Evolutionary conservation across 768 basidiomycete genomes (phyloP), one percentile per base, ranked within the genome.

Genomic region (Podaxis pistillaris): DNA sequence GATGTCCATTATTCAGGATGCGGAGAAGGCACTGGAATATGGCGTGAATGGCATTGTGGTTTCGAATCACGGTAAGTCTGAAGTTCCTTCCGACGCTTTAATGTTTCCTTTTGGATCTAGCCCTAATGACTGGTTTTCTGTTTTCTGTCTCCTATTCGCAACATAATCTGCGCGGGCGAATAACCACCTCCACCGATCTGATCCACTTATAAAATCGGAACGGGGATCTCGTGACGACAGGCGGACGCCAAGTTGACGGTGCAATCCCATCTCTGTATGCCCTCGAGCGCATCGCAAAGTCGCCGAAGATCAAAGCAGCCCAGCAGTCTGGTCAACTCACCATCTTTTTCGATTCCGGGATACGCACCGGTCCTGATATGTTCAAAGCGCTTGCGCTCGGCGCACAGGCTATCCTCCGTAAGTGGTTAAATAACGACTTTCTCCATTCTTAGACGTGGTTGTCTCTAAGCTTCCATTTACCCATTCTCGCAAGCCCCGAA

Each of bases 341-440:
- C 1, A 74, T 94, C 38, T 75, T 95, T 2, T 92, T 90, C 67
- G 88, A 89, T 69, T 93, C 87, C 56, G 93, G 94, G 6, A 88
- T 95, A 63, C 85, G 94, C 49, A 90, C 88, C 0, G 94, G 91
- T 11, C 84, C 86, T 49, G 94, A 96, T 65, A 84, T 94, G 51
- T 80, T 93, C 73, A 91, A 92, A 72, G 94, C 94, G 0, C 74
- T 95, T 30, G 93, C 93, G 1, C 79, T 96, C 0, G 93, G 94
- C 46, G 94, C 94, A 7, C 88, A 95, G 67, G 92, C 79, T 7
- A 86, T 95, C 15, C 72, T 94, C 19, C 78, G 86, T 92, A 66
- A 67, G 90, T 81, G 22, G 37, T 61, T 40, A 52, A 52, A 30
- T 52, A 38, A 30, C 19, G n/a, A 22, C 24, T 30, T 33, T 9